phyloP scores from a whole-genome alignment of 345 rosid species.

The Ceriops decandra region DNA sequence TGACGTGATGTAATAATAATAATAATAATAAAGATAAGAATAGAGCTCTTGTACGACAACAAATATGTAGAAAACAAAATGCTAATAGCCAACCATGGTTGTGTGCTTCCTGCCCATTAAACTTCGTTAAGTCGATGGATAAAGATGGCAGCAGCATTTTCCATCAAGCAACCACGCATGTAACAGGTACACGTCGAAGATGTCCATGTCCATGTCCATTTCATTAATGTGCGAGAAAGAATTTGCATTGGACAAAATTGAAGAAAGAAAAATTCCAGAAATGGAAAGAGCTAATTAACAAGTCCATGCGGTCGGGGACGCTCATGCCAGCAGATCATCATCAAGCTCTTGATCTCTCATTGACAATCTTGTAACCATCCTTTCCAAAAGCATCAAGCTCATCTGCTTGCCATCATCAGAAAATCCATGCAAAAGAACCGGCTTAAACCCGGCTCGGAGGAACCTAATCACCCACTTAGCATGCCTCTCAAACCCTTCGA shows the following conservation, averaged over 20 bases:
- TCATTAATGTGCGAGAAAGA: neutral
- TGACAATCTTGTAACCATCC: constrained; percentile 40
- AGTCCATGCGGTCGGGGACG: constrained; percentile 53
- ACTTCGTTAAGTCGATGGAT: no score
- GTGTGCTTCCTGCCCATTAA: no score
- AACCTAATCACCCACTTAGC: constrained; percentile 42
- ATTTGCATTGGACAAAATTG: no score
- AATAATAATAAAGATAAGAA: no score
- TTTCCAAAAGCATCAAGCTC: constrained; percentile 26
- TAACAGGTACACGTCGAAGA: no score
- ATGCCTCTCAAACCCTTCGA: constrained; percentile 41
- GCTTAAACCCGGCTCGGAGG: constrained; percentile 35
- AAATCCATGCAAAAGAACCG: constrained; percentile 27
- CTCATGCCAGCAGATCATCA: constrained; percentile 58
- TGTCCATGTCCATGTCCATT: no score
- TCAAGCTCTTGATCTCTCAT: constrained; percentile 40
- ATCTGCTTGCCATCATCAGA: constrained; percentile 29
- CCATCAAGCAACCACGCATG: no score
- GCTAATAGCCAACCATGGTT: no score
- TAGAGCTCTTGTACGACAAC: no score
- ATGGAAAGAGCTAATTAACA: constrained; percentile 18
- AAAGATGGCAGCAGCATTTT: no score
- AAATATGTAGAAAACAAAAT: no score
- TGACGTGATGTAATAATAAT: no score
- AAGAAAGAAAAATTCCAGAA: neutral